Evolutionary conservation across 2,329 filamentous ascomycete genomes (phyloP).

Genomic region (Colletotrichum sublineola): DNA sequence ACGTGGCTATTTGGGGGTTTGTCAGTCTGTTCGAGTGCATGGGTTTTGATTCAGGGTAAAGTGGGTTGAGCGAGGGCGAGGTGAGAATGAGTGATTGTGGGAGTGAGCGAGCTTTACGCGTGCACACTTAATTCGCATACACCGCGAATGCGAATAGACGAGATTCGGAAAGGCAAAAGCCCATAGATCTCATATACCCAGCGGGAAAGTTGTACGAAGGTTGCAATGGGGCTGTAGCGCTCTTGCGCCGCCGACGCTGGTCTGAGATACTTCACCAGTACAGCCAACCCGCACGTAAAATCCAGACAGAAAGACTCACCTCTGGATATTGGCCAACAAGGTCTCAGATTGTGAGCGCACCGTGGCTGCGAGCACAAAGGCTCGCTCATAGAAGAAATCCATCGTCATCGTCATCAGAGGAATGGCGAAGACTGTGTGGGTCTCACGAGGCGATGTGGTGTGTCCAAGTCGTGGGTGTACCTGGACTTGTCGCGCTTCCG

Average conservation of each 20-base stretch:
- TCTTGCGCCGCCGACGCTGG: neutral
- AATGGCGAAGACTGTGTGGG: neutral
- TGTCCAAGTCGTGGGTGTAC: conserved; percentile 5
- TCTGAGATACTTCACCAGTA: neutral
- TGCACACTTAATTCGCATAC: neutral
- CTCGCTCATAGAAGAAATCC: conserved; percentile 30
- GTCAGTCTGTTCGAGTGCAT: conserved; percentile 18
- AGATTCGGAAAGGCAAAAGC: neutral
- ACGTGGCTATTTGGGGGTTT: conserved; percentile 14
- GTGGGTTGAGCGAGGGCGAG: neutral
- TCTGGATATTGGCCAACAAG: conserved; percentile 20
- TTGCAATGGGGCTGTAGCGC: conserved; percentile 2
- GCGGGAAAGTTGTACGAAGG: neutral
- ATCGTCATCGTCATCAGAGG: conserved; percentile 8
- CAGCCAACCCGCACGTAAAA: neutral
- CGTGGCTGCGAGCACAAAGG: conserved; percentile 28
- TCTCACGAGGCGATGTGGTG: conserved; percentile 1
- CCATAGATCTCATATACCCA: neutral
- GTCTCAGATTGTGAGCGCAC: conserved; percentile 13
- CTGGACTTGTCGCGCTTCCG: conserved; percentile 10
- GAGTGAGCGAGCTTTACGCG: neutral
- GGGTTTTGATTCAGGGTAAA: neutral
- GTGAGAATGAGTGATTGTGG: neutral
- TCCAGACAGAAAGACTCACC: conserved; percentile 18
- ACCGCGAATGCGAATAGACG: neutral